Conservation (phyloP, 371 early-diverging fungal species). For the Smittium culicis region DNA sequence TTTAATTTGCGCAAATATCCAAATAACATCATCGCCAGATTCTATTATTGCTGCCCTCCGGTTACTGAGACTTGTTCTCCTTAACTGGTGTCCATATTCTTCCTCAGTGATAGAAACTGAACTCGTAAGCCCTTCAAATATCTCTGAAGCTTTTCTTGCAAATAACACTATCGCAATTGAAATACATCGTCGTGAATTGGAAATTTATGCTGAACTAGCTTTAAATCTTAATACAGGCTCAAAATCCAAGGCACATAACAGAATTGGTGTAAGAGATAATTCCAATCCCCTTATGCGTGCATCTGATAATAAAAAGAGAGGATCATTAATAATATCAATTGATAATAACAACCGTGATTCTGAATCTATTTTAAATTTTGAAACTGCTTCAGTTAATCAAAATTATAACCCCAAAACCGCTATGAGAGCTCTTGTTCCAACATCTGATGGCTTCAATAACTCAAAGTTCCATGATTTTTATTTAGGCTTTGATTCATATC, state of each 20-base stretch:
- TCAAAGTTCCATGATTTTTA: constrained; percentile 9
- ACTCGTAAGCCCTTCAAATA: constrained; percentile 25
- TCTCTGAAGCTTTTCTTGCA: constrained; percentile 21
- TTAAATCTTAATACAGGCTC: constrained; percentile 15
- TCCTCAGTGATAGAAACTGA: constrained; percentile 52
- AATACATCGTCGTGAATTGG: constrained; percentile 31
- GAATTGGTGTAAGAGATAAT: not conserved
- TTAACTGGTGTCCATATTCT: constrained; percentile 58
- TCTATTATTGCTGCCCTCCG: constrained; percentile 71
- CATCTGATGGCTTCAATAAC: too few species aligned
- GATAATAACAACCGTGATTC: not conserved
- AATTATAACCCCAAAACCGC: not conserved
- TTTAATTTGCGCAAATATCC: constrained; percentile 54
- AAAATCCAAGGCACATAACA: not conserved
- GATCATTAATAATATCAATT: not conserved
- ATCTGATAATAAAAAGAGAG: not conserved
- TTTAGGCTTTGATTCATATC: constrained; percentile 57
- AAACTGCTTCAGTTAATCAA: not conserved
- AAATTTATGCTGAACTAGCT: constrained; percentile 29
- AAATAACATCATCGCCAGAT: constrained; percentile 47
- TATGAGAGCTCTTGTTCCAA: not conserved
- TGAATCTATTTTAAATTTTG: too few species aligned
- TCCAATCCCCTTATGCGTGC: not conserved
- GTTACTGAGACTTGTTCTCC: constrained; percentile 58
- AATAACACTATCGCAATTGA: constrained; percentile 28